These are phyloP conservation scores for Mariannaea elegans DNA, from an alignment of 2,329 filamentous ascomycete genomes.

Conservation along the genomic window DNA sequence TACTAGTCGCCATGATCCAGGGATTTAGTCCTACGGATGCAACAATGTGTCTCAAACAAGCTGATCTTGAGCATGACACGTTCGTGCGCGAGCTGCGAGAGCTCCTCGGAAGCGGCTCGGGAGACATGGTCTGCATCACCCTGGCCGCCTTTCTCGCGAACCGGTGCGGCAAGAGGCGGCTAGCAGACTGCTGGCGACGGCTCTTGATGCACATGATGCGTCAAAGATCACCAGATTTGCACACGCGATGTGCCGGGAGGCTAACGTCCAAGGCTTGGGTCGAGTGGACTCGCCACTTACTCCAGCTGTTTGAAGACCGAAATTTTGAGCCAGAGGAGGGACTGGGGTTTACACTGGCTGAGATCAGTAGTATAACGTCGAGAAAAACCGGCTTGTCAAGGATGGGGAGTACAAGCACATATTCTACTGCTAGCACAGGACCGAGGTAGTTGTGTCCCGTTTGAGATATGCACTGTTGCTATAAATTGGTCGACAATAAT, in stretches of 20 bases:
- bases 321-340: background rate
- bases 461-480: too few species aligned
- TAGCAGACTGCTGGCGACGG: background rate
- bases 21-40: background rate
- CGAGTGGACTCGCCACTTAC: background rate
- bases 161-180: background rate
- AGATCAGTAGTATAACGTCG: background rate
- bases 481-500: too few species aligned
- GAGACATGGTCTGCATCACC: background rate
- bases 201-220: slow-evolving; percentile 1
- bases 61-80: background rate
- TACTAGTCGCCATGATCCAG: background rate
- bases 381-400: background rate
- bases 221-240: background rate
- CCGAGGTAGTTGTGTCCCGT: too few species aligned
- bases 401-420: background rate
- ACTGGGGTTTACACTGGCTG: background rate
- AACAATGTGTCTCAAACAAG: background rate
- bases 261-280: background rate
- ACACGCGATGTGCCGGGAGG: background rate
- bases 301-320: background rate
- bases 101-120: background rate
- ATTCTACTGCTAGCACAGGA: background rate
- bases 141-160: background rate
- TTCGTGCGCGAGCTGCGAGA: background rate